Evolutionary conservation across 129 eudicot genomes (phyloP).

Genomic region (Chrysanthemum seticuspe): DNA sequence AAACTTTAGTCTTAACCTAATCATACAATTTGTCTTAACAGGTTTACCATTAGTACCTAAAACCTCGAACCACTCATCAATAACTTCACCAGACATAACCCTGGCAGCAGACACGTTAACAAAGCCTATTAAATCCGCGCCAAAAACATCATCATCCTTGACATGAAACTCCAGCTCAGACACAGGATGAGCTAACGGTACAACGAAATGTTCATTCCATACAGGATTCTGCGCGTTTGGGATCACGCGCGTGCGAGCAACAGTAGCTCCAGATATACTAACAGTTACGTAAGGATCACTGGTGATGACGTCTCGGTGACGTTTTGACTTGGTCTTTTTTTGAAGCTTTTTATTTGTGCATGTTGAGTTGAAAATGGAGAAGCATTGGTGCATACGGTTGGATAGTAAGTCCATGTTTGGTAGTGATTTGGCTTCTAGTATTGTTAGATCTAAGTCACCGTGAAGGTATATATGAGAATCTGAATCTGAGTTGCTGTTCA

Average conservation of each 20-base stretch:
- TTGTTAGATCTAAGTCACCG: slow-evolving; percentile 74
- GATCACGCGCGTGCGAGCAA: slow-evolving; percentile 78
- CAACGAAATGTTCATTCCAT: slow-evolving; percentile 64
- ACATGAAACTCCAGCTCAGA: slow-evolving; percentile 64
- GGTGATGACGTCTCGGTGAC: slow-evolving; percentile 59
- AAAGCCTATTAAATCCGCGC: slow-evolving; percentile 71
- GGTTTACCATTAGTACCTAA: slow-evolving; percentile 56
- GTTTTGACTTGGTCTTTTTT: slow-evolving; percentile 20
- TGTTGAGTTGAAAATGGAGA: slow-evolving; percentile 35
- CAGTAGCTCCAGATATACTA: slow-evolving; percentile 66
- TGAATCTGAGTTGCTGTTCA: slow-evolving; percentile 28
- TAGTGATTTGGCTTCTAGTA: slow-evolving; percentile 57
- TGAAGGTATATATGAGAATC: slow-evolving; percentile 50
- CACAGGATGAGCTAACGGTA: slow-evolving; percentile 77
- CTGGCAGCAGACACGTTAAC: slow-evolving; percentile 48
- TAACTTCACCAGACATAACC: slow-evolving; percentile 49
- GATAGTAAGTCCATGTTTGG: slow-evolving; percentile 78
- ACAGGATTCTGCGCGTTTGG: slow-evolving; percentile 62
- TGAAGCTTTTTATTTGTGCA: slow-evolving; percentile 27
- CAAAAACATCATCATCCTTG: slow-evolving; percentile 73
- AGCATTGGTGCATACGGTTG: slow-evolving; percentile 58
- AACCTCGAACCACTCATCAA: slow-evolving; percentile 75
- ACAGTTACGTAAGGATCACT: slow-evolving; percentile 94
- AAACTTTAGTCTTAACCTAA: slow-evolving; percentile 49
- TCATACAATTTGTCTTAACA: slow-evolving; percentile 46